phyloP scores from a whole-genome alignment of 2,329 filamentous ascomycete species.

The Lojkania enalia region DNA sequence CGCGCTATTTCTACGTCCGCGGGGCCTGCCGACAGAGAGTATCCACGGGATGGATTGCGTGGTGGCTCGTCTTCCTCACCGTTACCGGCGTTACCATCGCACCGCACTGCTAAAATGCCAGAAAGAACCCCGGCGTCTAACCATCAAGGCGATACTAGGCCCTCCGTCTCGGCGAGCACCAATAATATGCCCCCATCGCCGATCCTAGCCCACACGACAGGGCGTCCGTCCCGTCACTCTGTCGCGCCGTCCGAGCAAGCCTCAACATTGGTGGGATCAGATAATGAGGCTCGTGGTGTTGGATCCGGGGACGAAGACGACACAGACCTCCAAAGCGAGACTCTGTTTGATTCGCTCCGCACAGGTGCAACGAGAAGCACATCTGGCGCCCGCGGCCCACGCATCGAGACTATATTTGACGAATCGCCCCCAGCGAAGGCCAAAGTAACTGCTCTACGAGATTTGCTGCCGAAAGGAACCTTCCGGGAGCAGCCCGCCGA shows the following conservation, averaged over 20 bases:
- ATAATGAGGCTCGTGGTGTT: constrained; percentile 67
- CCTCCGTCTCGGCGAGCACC: constrained; percentile 31
- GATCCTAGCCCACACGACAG: constrained; percentile 38
- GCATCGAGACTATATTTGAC: constrained; percentile 79
- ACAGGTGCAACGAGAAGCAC: constrained; percentile 70
- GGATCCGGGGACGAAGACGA: constrained; percentile 75
- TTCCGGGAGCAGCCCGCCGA: constrained; percentile 44
- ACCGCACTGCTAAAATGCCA: constrained; percentile 24
- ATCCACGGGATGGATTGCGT: constrained; percentile 16
- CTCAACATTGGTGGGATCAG: constrained; percentile 70
- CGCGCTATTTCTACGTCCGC: constrained; percentile 35
- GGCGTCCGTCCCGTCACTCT: constrained; percentile 56
- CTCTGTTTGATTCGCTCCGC: constrained; percentile 74
- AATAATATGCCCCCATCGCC: constrained; percentile 42
- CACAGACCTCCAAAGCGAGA: constrained; percentile 77
- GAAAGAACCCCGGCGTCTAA: constrained; percentile 32
- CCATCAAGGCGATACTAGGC: constrained; percentile 36
- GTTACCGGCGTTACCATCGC: constrained; percentile 26
- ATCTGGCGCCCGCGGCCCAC: constrained; percentile 68
- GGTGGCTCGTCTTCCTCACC: constrained; percentile 30
- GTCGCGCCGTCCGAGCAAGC: constrained; percentile 61
- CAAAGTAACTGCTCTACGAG: constrained; percentile 51
- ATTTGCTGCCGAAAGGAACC: constrained; percentile 53
- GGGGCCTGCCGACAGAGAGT: constrained; percentile 21
- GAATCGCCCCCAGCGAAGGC: constrained; percentile 63